Base-by-base conservation (phyloP, 495 filamentous ascomycete species). In the Astrothelium macrocarpum region DNA sequence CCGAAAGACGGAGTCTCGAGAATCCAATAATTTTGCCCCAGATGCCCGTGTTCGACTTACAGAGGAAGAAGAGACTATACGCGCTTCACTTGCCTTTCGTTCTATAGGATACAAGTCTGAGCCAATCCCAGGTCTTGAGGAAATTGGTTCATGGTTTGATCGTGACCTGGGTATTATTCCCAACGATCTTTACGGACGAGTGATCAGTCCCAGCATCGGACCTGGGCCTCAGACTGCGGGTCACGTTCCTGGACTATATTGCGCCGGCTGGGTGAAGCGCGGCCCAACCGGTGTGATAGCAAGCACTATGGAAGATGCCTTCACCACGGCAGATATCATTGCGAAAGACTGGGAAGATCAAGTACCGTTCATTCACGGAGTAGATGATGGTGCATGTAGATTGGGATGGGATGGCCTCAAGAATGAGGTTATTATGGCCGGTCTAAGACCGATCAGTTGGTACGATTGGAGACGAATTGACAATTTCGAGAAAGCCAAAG, bases 261-360 rank as follows among this genome's bases (percentile, higher is more conserved):
- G 90, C 67, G 90, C 92, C 25, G 94, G 94, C 2, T 98, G 94
- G 94, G 92, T 96, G 25, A 97, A 97, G 75, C 81, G 90, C 46
- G 94, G 94, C 1, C 95, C 94, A 0, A 95, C 91, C 4, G 94
- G 94, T 5, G 93, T 97, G 2, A 97, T 98, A 73, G 93, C 94
- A 11, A 90, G 86, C 31, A 98, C 94, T 0, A 95, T 98, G 93
- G 85, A 87, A 60, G 95, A 97, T 74, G 95, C 92, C 0, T 97
- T 97, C 70, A 81, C 82, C 20, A 96, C 91, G 1, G 95, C 85
- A 0, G 91, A 96, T 72, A 84, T 85, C 1, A 86, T 98, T 59
- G 81, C 80, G 0, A 72, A 80, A 11, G 94, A 97, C 70, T 90
- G 90, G 84, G 67, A 74, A 10, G 64, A 59, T 0, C 66, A 64